Conservation (phyloP, 371 early-diverging fungal species). For the Circinella minor region DNA sequence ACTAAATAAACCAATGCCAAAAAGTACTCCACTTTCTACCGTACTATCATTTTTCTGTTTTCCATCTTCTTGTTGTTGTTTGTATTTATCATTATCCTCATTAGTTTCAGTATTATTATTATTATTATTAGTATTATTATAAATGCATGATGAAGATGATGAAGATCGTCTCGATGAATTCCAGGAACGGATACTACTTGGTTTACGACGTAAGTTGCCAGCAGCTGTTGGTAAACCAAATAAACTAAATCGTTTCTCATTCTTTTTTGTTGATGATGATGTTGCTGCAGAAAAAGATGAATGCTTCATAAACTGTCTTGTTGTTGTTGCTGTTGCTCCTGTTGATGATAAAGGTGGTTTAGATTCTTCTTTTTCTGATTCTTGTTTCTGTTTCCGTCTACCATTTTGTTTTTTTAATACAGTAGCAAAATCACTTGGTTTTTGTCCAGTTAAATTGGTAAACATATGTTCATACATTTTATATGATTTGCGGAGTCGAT, state of each 20-base stretch:
- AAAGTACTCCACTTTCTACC: conserved; percentile 50
- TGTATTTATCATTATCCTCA: neutral
- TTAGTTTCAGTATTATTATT: neutral
- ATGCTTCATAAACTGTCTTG: too few relatives aligned
- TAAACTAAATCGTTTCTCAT: conserved; percentile 35
- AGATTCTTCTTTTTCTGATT: too few relatives aligned
- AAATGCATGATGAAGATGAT: neutral
- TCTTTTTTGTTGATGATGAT: too few relatives aligned
- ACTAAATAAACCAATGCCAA: conserved; percentile 51
- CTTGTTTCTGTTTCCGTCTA: too few relatives aligned
- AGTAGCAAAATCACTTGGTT: conserved; percentile 45
- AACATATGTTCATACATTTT: conserved; percentile 55
- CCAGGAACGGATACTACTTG: conserved; percentile 17
- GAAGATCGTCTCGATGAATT: conserved; percentile 4
- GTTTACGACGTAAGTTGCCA: conserved; percentile 15
- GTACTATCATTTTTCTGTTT: conserved; percentile 17
- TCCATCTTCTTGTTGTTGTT: neutral
- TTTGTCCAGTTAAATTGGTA: conserved; percentile 43
- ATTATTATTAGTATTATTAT: too few relatives aligned
- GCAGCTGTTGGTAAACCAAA: conserved; percentile 17
- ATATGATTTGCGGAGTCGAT: conserved; percentile 51
- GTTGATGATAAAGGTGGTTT: too few relatives aligned
- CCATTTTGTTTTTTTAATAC: conserved; percentile 21
- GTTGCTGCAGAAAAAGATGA: too few relatives aligned
- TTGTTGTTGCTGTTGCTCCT: too few relatives aligned